Percentiles rank a stretch among this genome's conserved stretches.
Conservation (phyloP, 1,284 basidiomycete genomes). For the Kwoniella shivajii region DNA sequence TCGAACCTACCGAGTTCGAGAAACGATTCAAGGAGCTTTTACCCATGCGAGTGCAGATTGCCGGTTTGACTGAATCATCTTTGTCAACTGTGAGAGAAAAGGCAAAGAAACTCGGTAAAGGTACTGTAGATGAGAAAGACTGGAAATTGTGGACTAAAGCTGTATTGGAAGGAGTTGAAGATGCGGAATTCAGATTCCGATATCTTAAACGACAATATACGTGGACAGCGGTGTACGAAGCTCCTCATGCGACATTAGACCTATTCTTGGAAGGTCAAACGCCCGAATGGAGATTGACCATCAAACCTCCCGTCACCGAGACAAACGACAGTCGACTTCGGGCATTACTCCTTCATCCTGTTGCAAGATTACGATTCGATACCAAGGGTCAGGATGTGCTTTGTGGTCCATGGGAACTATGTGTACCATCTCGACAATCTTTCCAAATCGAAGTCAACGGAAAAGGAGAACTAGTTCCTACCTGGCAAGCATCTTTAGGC, state of each 20-base stretch:
- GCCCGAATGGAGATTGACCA: conserved; percentile 85
- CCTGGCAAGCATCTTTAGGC: conserved; percentile 85
- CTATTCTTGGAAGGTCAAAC: conserved; percentile 73
- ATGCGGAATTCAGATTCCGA: conserved; percentile 75
- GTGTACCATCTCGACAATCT: conserved; percentile 66
- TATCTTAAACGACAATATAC: conserved; percentile 82
- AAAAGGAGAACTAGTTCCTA: conserved; percentile 69
- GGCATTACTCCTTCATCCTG: conserved; percentile 69
- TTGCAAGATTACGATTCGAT: conserved; percentile 68
- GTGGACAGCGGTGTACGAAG: conserved; percentile 81
- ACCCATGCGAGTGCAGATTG: conserved; percentile 79
- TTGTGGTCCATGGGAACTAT: conserved; percentile 77
- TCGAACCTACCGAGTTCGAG: conserved; percentile 72
- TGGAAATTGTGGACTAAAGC: conserved; percentile 73
- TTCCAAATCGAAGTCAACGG: conserved; percentile 68
- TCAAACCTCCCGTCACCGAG: conserved; percentile 66
- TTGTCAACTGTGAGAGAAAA: conserved; percentile 60
- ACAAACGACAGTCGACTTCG: conserved; percentile 81
- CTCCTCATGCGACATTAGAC: conserved; percentile 70
- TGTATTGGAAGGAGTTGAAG: conserved; percentile 63
- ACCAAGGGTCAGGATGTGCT: conserved; percentile 58
- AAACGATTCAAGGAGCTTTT: conserved; percentile 74
- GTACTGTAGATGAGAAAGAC: conserved; percentile 53
- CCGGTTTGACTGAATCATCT: conserved; percentile 60
- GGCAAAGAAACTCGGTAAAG: conserved; percentile 36